Evolutionary conservation across 768 basidiomycete genomes (phyloP), one percentile per base, ranked within the genome.

Genomic region (button mushroom (Agaricus bisporus)): DNA sequence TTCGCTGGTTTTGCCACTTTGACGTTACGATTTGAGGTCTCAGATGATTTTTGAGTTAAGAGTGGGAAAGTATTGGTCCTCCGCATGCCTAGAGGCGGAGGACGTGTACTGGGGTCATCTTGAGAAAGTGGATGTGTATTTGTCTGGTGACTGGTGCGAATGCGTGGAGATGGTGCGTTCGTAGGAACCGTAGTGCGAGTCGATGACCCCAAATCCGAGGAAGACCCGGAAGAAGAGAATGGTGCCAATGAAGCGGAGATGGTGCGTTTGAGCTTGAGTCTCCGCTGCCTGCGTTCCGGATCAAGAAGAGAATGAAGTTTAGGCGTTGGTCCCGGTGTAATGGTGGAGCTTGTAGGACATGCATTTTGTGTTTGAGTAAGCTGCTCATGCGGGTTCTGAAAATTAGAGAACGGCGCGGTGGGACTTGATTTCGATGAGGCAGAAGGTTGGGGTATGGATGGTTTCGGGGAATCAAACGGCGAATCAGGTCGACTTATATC

Each of bases 61-160:
- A 55, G 44, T 10, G 67, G 58, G 7, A 58, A 54, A 1, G 66
- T 66, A 48, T 63, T 61, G 1, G 64, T 64, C 14, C 73, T 66
- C n/a, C 71, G 69, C 72, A 74, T 74, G 38, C 73, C 72, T 12
- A 74, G 62, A 18, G 56, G 55, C 5, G 70, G 73, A 0, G 68
- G 70, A 10, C 66, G 65, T 6, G 60, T 56, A 5, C 63, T 14
- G 7, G 26, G 28, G 26, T 43, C 25, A 18, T 8, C 15, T 39
- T 52, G 51, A 2, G 51, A 46, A 11, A 52, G 25, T 59, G 37
- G 50, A 49, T 29, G 50, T 64, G 51, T 51, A 51, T 22, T 56
- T 35, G 20, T 54, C 25, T 28, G 64, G 52, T 2, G 61, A 58
- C 10, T 59, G 53, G 41, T 58, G 57, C 11, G 51, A 41, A n/a